phyloP scores from a whole-genome alignment of 139 green algal species.

The Chlorella vulgaris region DNA sequence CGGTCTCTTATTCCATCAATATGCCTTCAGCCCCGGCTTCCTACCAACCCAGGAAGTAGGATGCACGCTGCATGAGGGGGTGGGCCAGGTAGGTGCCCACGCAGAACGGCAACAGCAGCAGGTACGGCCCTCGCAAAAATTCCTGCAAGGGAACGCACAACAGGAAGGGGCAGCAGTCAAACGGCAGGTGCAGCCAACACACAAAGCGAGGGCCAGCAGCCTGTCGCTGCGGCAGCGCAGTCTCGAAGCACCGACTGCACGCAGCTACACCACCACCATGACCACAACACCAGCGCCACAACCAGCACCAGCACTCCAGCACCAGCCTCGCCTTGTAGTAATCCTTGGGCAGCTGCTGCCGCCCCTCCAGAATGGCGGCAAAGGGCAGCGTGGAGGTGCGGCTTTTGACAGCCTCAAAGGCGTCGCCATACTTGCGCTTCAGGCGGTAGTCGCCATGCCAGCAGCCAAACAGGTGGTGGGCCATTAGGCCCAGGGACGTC shows the following conservation, averaged over 20 bases:
- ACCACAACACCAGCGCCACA: too few relatives aligned
- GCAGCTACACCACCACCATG: too few relatives aligned
- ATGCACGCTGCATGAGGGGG: constrained; percentile 88
- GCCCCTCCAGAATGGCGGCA: constrained; percentile 85
- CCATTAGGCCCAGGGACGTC: constrained; percentile 83
- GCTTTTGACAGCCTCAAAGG: constrained; percentile 84
- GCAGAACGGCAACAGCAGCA: constrained; percentile 78
- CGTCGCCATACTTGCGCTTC: constrained; percentile 80
- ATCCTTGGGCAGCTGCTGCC: constrained; percentile 88
- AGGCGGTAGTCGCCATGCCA: constrained; percentile 95
- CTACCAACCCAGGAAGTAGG: constrained; percentile 91
- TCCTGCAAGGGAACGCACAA: constrained; percentile 51
- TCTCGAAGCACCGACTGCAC: too few relatives aligned
- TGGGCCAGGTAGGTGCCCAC: constrained; percentile 91
- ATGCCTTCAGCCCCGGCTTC: too few relatives aligned
- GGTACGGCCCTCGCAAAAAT: constrained; percentile 89
- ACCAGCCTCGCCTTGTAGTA: constrained; percentile 96
- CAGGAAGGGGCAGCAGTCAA: background rate
- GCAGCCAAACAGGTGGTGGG: constrained; percentile 93
- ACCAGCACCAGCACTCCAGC: too few relatives aligned
- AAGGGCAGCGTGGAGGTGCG: constrained; percentile 92
- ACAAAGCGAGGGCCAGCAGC: too few relatives aligned
- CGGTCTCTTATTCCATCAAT: too few relatives aligned
- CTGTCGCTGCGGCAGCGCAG: too few relatives aligned
- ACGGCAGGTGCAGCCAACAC: too few relatives aligned